phyloP scores from a whole-genome alignment of 768 basidiomycete genomes.

The Pulveroboletus ravenelii region DNA sequence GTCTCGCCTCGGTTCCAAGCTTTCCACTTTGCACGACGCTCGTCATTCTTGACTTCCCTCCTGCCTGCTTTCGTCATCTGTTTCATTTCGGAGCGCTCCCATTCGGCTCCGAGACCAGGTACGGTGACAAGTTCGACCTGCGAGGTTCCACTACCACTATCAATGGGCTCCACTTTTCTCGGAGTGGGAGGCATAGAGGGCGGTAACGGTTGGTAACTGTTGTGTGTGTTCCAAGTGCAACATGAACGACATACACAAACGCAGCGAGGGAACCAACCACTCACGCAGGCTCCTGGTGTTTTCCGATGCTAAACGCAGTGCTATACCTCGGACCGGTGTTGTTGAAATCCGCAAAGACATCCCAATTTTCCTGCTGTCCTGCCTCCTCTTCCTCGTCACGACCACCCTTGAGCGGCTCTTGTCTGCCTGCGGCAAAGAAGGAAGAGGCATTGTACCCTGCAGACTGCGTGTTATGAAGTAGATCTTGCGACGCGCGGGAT shows the following conservation, averaged over 20 bases:
- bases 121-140: conserved; percentile 89
- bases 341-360: conserved; percentile 88
- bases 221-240: not conserved
- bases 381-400: conserved; percentile 61
- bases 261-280: conserved; percentile 17
- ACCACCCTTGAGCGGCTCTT: conserved; percentile 76
- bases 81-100: conserved; percentile 74
- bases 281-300: conserved; percentile 44
- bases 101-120: conserved; percentile 87
- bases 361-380: conserved; percentile 51
- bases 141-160: conserved; percentile 30
- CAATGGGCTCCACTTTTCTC: conserved; percentile 35
- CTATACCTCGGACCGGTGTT: conserved; percentile 79
- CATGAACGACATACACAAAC: conserved; percentile 2
- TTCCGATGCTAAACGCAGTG: conserved; percentile 46
- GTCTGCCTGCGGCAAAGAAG: conserved; percentile 62
- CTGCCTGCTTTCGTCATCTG: conserved; percentile 71
- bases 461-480: conserved; percentile 39
- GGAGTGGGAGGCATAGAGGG: conserved; percentile 20
- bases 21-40: conserved; percentile 57
- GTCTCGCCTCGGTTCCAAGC: conserved; percentile 75
- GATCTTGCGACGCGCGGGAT: conserved; percentile 43
- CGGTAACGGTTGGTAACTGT: conserved; percentile 44
- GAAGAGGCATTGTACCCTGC: conserved; percentile 74
- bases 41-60: conserved; percentile 54